Evolutionary conservation across 768 basidiomycete genomes (phyloP).

Genomic region (Lepiota subincarnata): DNA sequence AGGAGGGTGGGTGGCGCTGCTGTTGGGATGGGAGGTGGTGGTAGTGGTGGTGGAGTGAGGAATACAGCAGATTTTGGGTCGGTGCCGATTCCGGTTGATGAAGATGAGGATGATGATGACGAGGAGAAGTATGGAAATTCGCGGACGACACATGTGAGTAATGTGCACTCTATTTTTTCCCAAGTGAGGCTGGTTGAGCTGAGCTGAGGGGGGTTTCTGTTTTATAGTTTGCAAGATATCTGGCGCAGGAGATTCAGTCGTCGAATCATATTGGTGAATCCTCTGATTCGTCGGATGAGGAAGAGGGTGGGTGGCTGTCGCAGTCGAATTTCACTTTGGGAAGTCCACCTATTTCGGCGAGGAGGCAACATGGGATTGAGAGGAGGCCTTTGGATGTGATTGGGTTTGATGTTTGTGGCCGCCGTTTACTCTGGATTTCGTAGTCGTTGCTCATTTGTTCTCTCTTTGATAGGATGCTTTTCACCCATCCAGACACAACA

Average conservation of each 20-base stretch:
- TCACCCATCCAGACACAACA: conserved; percentile 26
- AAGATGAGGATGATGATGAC: conserved; percentile 35
- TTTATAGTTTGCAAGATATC: conserved; percentile 72
- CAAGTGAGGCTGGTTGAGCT: conserved; percentile 4
- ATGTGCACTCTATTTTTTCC: background rate
- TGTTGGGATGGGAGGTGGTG: background rate
- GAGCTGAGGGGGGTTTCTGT: too few relatives aligned
- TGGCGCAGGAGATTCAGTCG: conserved; percentile 68
- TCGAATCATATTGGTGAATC: conserved; percentile 54
- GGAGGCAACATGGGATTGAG: conserved; percentile 35
- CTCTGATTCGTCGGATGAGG: conserved; percentile 31
- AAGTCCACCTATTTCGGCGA: conserved; percentile 43
- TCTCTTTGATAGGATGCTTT: conserved; percentile 46
- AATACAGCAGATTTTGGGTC: conserved; percentile 23
- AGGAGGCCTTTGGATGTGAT: conserved; percentile 38
- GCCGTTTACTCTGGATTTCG: background rate
- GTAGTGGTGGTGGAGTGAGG: conserved; percentile 27
- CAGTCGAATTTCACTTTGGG: conserved; percentile 68
- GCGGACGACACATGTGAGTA: conserved; percentile 40
- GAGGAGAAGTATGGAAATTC: conserved; percentile 33
- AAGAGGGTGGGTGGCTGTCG: conserved; percentile 77
- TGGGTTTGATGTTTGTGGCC: conserved; percentile 52
- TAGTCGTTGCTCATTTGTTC: background rate
- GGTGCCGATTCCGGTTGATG: conserved; percentile 32
- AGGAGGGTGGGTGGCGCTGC: conserved; percentile 2